These are phyloP conservation scores for Ceratobasidium sp. DNA, from an alignment of 1,284 basidiomycete genomes.

Conservation along the genomic window DNA sequence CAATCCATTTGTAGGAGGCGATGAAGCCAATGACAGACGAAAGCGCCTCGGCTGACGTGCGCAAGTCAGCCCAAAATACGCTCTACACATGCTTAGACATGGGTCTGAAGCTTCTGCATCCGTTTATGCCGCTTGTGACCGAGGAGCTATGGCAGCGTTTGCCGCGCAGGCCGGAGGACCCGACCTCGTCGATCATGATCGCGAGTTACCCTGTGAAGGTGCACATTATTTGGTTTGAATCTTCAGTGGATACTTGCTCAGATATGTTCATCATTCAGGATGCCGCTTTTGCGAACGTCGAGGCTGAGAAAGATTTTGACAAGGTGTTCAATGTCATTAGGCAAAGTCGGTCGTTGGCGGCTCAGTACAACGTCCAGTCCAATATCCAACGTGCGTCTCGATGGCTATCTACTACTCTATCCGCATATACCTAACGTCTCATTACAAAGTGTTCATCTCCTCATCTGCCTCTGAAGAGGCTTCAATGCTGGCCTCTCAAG, in stretches of 20 bases:
- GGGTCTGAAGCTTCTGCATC: conserved; percentile 91
- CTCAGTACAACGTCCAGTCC: conserved; percentile 89
- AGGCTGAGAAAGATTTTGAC: conserved; percentile 88
- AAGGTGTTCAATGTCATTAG: conserved; percentile 85
- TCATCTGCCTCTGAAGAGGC: conserved; percentile 72
- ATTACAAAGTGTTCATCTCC: conserved; percentile 78
- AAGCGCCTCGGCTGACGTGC: conserved; percentile 68
- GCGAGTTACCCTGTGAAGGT: conserved; percentile 84
- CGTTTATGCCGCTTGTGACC: conserved; percentile 99
- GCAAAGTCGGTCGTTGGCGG: conserved; percentile 84
- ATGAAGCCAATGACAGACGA: conserved; percentile 97
- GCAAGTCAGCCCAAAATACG: conserved; percentile 92
- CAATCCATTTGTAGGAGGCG: conserved; percentile 73
- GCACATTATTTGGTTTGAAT: conserved; percentile 53
- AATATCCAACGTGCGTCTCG: conserved; percentile 79
- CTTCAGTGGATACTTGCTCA: conserved; percentile 45
- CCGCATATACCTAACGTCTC: background rate
- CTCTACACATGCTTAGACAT: conserved; percentile 94
- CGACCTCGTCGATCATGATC: conserved; percentile 89
- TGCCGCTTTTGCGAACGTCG: conserved; percentile 69
- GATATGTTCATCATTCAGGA: conserved; percentile 65
- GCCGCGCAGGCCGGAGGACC: conserved; percentile 84
- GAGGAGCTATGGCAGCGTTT: conserved; percentile 99
- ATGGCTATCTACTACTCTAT: background rate
- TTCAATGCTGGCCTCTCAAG: conserved; percentile 74